phyloP scores from a whole-genome alignment of 192 early-diverging fungal species.

The Backusella macrospora region DNA sequence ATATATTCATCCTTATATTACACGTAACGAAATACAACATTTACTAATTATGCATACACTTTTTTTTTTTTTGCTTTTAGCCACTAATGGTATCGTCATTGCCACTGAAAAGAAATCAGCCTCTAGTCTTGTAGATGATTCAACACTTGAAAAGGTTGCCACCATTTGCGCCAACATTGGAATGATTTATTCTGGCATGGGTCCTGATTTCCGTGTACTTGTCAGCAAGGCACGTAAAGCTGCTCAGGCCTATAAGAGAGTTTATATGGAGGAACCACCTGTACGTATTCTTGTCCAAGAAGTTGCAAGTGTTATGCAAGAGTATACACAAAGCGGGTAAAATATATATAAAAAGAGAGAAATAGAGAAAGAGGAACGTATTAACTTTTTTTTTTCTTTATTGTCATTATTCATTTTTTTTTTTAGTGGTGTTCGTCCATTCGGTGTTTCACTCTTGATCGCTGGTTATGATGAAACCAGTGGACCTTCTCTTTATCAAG shows the following conservation, averaged over 20 bases:
- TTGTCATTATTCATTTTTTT: too few species aligned
- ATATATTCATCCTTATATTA: slow-evolving; percentile 8
- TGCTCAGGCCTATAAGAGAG: slow-evolving; percentile 92
- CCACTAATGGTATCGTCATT: slow-evolving; percentile 95
- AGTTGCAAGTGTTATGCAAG: slow-evolving; percentile 97
- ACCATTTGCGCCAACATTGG: slow-evolving; percentile 92
- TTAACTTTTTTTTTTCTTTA: neutral
- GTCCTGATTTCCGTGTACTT: slow-evolving; percentile 95
- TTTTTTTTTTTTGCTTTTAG: slow-evolving; percentile 44
- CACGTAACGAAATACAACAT: too few species aligned
- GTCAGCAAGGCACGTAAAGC: slow-evolving; percentile 94
- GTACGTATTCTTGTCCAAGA: slow-evolving; percentile 95
- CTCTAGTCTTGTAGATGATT: slow-evolving; percentile 92
- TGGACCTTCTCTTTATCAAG: slow-evolving; percentile 95
- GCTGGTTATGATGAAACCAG: slow-evolving; percentile 89
- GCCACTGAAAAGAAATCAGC: slow-evolving; percentile 97
- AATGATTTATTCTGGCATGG: slow-evolving; percentile 99
- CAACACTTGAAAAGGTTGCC: slow-evolving; percentile 89
- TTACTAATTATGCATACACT: neutral
- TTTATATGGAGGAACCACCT: slow-evolving; percentile 96
- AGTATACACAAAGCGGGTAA: slow-evolving; percentile 97
- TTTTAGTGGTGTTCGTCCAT: slow-evolving; percentile 95
- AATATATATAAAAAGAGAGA: too few species aligned
- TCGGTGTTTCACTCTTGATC: slow-evolving; percentile 97
- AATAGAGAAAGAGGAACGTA: neutral